These are phyloP conservation scores for Glycyrrhiza uralensis DNA, from an alignment of 306 rosid genomes.

Conservation along the genomic window DNA sequence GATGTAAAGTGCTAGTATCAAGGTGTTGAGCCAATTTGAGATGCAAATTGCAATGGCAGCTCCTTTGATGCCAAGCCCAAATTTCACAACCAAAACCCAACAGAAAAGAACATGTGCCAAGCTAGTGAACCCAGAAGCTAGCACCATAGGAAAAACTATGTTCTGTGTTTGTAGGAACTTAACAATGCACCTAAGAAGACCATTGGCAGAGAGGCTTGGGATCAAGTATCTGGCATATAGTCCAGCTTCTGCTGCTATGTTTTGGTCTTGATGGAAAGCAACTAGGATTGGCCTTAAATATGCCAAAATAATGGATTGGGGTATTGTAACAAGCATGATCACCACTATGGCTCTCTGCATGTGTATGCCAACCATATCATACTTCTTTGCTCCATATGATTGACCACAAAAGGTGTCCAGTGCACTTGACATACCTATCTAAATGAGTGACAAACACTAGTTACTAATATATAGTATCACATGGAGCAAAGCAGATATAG, in stretches of 20 bases:
- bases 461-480: not conserved
- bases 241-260: slow-evolving; percentile 46
- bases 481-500: not conserved
- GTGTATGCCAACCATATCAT: slow-evolving; percentile 33
- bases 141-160: slow-evolving; percentile 55
- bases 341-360: slow-evolving; percentile 26
- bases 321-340: not conserved
- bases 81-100: slow-evolving; percentile 48
- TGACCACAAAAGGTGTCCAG: slow-evolving; percentile 37
- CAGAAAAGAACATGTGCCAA: slow-evolving; percentile 41
- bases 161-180: slow-evolving; percentile 61
- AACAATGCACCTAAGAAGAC: slow-evolving; percentile 43
- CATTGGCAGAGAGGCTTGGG: slow-evolving; percentile 57
- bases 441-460: not conserved
- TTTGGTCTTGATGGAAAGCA: slow-evolving; percentile 10
- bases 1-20: slow-evolving; percentile 38
- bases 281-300: not conserved
- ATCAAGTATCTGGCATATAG: slow-evolving; percentile 44
- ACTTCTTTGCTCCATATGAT: slow-evolving; percentile 30
- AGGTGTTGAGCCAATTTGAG: slow-evolving; percentile 56
- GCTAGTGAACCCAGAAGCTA: slow-evolving; percentile 32
- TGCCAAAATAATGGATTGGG: slow-evolving; percentile 24
- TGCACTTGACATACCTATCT: slow-evolving; percentile 36
- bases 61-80: slow-evolving; percentile 51
- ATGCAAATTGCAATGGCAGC: slow-evolving; percentile 54